Evolutionary conservation across 768 basidiomycete genomes (phyloP), one percentile per base, ranked within the genome.

Genomic region (Asterophora lycoperdoides): DNA sequence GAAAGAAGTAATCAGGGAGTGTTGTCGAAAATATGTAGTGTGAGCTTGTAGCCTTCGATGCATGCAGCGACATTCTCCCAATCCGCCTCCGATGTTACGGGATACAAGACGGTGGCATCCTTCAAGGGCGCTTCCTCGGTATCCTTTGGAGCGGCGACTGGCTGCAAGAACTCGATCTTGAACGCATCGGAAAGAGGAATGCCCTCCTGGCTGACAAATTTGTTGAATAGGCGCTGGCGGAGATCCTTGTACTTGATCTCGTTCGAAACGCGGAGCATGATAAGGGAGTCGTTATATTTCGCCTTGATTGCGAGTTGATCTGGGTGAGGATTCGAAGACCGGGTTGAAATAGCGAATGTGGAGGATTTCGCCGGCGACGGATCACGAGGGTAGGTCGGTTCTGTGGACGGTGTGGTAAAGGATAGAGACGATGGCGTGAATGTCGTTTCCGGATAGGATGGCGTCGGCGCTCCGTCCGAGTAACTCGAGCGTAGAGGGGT

Each of bases 141-240:
- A 17, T 64, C 54, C 23, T 70, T 69, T 20, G 66, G 47, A 32
- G 46, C 58, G 49, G 56, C 19, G 11, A 55, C n/a, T 17, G 74
- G 73, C 46, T 79, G 70, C 40, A 77, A 58, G 55, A 80, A 75
- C 15, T 77, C 79, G 28, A 89, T 64, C 7, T 71, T 73, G 60
- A 89, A 89, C 1, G 71, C 64, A 6, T 73, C 67, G 0, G 73
- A 72, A 18, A 88, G 75, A 10, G 73, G 68, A 36, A 81, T 55
- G 41, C 74, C 75, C 61, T 82, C 83, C 56, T 81, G 77, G 18
- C 73, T 70, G n/a, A 76, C 72, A 59, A 89, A 83, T 57, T 87
- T 88, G 46, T 83, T 78, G 52, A 77, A 76, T 19, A 90, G 67
- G 41, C 77, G 75, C 44, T 68, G 67, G 50, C 82, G 81, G 13